Conservation (phyloP, 805 yeast species). For the Cephaloascus fragrans region DNA sequence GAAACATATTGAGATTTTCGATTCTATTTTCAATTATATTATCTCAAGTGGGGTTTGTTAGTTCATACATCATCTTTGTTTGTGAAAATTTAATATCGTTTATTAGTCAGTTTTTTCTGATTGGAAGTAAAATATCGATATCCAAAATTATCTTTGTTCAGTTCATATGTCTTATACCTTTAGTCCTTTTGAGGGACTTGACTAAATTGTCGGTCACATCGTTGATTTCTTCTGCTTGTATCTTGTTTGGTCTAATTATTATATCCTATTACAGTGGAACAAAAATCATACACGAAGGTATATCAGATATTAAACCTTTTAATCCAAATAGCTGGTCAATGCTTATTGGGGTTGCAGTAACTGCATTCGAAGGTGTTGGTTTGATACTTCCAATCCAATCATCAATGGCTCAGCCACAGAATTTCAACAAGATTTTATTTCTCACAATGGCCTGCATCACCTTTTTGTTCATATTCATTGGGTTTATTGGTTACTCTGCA, state of each 20-base stretch:
- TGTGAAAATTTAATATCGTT: conserved; percentile 28
- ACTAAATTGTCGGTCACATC: conserved; percentile 29
- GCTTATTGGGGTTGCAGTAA: conserved; percentile 38
- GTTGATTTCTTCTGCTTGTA: conserved; percentile 27
- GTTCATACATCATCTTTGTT: conserved; percentile 30
- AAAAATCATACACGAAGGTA: conserved; percentile 19
- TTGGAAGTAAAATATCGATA: conserved; percentile 18
- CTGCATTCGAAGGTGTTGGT: conserved; percentile 36
- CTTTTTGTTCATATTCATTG: conserved; percentile 24
- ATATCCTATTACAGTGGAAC: conserved; percentile 27
- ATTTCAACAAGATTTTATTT: conserved; percentile 28
- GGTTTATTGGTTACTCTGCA: conserved; percentile 29
- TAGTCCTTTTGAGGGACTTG: conserved; percentile 29
- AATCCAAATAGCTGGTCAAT: conserved; percentile 32
- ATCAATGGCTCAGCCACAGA: conserved; percentile 30
- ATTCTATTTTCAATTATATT: conserved; percentile 29
- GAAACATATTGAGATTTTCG: conserved; percentile 21
- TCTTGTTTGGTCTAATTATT: conserved; percentile 27
- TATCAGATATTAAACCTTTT: conserved; percentile 26
- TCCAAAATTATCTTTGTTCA: conserved; percentile 10
- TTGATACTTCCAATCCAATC: conserved; percentile 33
- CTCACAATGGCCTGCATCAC: conserved; percentile 29
- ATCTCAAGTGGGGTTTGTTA: conserved; percentile 34
- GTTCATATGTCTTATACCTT: conserved; percentile 27
- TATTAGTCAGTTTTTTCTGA: conserved; percentile 18